Evolutionary conservation across 1,139 yeast genomes (phyloP).

Genomic region (Nematodospora anomalae): DNA sequence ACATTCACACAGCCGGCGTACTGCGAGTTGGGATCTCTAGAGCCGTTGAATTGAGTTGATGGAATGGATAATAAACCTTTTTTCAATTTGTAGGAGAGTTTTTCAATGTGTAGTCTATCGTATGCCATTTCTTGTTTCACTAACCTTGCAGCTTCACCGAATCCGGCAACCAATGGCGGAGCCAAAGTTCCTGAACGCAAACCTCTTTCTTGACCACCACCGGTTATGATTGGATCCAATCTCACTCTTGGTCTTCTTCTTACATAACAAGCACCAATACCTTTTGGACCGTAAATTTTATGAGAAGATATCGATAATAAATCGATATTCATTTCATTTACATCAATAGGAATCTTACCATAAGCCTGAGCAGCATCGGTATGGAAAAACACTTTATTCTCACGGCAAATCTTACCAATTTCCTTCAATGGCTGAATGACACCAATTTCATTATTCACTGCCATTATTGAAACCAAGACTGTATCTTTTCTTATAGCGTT

Average conservation of each 20-base stretch:
- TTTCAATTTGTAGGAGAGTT: conserved; percentile 70
- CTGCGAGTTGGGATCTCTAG: conserved; percentile 51
- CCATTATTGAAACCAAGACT: conserved; percentile 90
- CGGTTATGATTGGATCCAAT: conserved; percentile 89
- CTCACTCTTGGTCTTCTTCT: conserved; percentile 99
- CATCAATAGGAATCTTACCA: conserved; percentile 92
- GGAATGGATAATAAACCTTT: conserved; percentile 76
- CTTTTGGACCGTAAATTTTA: conserved; percentile 97
- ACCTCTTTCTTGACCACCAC: conserved; percentile 99
- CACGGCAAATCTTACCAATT: conserved; percentile 85
- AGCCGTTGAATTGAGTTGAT: conserved; percentile 89
- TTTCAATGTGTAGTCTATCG: conserved; percentile 69
- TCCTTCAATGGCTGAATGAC: conserved; percentile 95
- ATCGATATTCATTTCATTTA: conserved; percentile 90
- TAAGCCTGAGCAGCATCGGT: conserved; percentile 99
- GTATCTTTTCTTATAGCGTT: conserved; percentile 90
- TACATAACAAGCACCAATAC: conserved; percentile 92
- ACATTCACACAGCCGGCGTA: conserved; percentile 95
- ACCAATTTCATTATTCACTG: conserved; percentile 97
- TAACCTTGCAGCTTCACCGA: conserved; percentile 95
- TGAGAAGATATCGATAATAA: conserved; percentile 92
- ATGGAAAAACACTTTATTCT: conserved; percentile 90
- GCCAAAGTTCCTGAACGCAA: conserved; percentile 95
- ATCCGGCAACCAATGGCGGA: conserved; percentile 92
- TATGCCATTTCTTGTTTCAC: conserved; percentile 70